phyloP scores from a whole-genome alignment of 345 rosid genomes.

The Jatropha curcas region DNA sequence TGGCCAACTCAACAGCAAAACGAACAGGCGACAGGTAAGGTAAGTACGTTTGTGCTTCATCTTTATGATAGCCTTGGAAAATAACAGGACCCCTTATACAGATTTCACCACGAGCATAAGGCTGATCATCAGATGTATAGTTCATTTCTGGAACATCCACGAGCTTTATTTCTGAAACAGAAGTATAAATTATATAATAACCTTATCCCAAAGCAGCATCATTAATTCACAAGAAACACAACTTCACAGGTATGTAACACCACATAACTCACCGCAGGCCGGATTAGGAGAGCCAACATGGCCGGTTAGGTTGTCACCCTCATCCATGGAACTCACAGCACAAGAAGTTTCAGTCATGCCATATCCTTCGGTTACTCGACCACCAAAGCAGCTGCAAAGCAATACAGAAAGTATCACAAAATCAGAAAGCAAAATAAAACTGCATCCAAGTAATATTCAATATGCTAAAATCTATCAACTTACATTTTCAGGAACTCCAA shows the following conservation, averaged over 20 bases:
- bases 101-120: conserved; percentile 95
- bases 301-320: conserved; percentile 65
- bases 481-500: conserved; percentile 89
- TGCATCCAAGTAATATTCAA: not conserved
- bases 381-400: conserved; percentile 77
- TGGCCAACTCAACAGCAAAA: conserved; percentile 13
- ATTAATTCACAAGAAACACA: conserved; percentile 6
- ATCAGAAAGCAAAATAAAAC: not conserved
- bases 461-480: conserved; percentile 32
- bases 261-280: conserved; percentile 72
- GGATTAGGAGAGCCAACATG: conserved; percentile 98
- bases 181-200: not conserved
- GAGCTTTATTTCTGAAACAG: conserved; percentile 80
- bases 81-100: conserved; percentile 93
- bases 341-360: conserved; percentile 83
- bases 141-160: conserved; percentile 96
- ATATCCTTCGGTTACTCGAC: conserved; percentile 62
- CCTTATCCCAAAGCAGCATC: not conserved
- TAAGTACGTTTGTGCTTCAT: conserved; percentile 85
- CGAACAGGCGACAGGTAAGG: conserved; percentile 12
- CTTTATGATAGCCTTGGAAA: conserved; percentile 84
- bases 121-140: conserved; percentile 83
- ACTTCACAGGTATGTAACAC: not conserved
- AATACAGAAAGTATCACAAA: not conserved
- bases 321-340: conserved; percentile 54